These are phyloP conservation scores for Dentipellis fragilis DNA, from an alignment of 768 basidiomycete genomes.

Conservation along the genomic window DNA sequence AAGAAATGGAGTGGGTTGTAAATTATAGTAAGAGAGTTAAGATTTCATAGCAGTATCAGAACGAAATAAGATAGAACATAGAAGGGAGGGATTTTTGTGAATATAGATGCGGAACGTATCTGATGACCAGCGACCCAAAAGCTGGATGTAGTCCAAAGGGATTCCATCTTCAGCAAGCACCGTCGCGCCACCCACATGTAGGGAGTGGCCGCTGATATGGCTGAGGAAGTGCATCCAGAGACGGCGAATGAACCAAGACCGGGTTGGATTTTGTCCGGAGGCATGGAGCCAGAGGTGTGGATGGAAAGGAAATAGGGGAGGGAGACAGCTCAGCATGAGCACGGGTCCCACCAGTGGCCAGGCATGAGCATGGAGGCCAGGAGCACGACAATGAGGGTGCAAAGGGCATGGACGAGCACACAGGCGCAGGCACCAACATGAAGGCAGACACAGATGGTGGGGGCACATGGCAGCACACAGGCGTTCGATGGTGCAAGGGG, in stretches of 20 bases:
- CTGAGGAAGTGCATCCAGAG: background rate
- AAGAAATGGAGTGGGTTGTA: no score
- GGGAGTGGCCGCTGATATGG: slow-evolving; percentile 1
- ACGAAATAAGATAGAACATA: background rate
- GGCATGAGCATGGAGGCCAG: no score
- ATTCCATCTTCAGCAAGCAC: slow-evolving; percentile 22
- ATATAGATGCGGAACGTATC: slow-evolving; percentile 29
- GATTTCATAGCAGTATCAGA: no score
- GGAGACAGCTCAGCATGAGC: no score
- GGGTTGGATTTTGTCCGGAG: slow-evolving; percentile 21
- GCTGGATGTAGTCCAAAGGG: slow-evolving; percentile 24
- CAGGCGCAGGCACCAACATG: no score
- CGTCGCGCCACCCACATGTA: slow-evolving; percentile 34
- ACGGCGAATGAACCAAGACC: background rate
- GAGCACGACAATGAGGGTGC: no score
- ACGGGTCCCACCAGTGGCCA: no score
- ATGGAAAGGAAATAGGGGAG: background rate
- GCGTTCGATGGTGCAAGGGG: no score
- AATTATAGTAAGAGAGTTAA: no score
- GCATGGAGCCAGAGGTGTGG: slow-evolving; percentile 25
- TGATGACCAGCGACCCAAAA: slow-evolving; percentile 29
- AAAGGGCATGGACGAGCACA: no score
- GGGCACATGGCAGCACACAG: no score
- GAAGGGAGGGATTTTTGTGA: slow-evolving; percentile 23
- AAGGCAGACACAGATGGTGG: no score